Evolutionary conservation across 2,329 filamentous ascomycete genomes (phyloP).

Genomic region (Xylariales sp.): DNA sequence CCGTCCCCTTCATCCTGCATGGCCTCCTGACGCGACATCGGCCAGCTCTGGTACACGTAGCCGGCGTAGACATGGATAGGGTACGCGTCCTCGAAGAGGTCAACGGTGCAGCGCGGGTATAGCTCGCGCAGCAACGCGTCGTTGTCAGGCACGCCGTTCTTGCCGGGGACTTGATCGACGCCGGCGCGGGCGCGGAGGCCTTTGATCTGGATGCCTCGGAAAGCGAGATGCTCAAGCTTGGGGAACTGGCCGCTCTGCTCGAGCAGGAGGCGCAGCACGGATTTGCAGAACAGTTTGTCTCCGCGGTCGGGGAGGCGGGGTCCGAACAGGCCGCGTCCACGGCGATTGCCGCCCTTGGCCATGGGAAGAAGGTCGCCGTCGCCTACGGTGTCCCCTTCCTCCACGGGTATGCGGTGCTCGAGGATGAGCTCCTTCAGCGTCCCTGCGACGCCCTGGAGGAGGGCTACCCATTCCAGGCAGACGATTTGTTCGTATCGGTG

Average conservation of each 20-base stretch:
- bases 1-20: conserved; percentile 4
- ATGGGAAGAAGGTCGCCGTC: background rate
- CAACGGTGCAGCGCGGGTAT: background rate
- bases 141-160: background rate
- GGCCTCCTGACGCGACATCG: background rate
- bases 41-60: conserved; percentile 3
- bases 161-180: background rate
- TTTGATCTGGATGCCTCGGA: conserved; percentile 3
- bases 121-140: background rate
- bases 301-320: background rate
- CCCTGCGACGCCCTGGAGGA: background rate
- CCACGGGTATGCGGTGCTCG: conserved; percentile 1
- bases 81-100: background rate
- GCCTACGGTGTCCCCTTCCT: conserved; percentile 2
- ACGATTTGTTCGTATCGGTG: background rate
- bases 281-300: conserved; percentile 1
- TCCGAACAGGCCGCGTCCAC: background rate
- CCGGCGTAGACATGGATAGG: background rate
- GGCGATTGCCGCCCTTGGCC: background rate
- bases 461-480: conserved; percentile 2
- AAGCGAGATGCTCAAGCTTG: background rate
- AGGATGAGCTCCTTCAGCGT: conserved; percentile 1
- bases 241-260: background rate
- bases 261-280: background rate
- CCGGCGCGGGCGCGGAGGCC: background rate